These are phyloP conservation scores for Pichia terricola DNA, from an alignment of 1,139 yeast species.

Conservation along the genomic window DNA sequence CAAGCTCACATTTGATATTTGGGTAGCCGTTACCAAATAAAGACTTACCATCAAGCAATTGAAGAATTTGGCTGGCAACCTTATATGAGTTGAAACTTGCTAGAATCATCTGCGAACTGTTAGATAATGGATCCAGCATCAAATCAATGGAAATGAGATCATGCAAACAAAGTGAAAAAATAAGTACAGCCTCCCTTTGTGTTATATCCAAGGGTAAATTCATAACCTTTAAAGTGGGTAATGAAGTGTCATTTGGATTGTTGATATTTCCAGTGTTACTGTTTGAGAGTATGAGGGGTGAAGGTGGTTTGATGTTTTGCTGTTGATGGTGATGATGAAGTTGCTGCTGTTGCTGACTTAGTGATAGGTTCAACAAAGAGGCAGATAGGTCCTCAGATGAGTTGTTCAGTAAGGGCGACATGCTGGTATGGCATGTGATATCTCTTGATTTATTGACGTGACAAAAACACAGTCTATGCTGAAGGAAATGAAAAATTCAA, in stretches of 20 bases:
- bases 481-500: no score
- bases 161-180: constrained; percentile 75
- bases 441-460: no score
- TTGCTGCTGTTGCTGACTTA: no score
- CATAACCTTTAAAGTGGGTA: constrained; percentile 30
- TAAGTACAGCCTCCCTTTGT: constrained; percentile 63
- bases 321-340: no score
- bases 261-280: neutral
- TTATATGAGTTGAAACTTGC: constrained; percentile 59
- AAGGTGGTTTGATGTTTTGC: no score
- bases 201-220: constrained; percentile 70
- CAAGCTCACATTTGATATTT: constrained; percentile 31
- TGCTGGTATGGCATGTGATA: no score
- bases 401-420: no score
- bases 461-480: no score
- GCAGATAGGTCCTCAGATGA: no score
- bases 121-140: constrained; percentile 26
- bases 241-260: neutral
- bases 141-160: constrained; percentile 51
- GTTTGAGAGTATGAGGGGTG: constrained; percentile 1
- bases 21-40: constrained; percentile 52
- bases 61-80: constrained; percentile 65
- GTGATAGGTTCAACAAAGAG: no score
- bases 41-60: constrained; percentile 53
- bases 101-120: constrained; percentile 29